These are phyloP conservation scores for Nymphaea thermarum DNA, from an alignment of 164 flowering plant species.

Conservation along the genomic window DNA sequence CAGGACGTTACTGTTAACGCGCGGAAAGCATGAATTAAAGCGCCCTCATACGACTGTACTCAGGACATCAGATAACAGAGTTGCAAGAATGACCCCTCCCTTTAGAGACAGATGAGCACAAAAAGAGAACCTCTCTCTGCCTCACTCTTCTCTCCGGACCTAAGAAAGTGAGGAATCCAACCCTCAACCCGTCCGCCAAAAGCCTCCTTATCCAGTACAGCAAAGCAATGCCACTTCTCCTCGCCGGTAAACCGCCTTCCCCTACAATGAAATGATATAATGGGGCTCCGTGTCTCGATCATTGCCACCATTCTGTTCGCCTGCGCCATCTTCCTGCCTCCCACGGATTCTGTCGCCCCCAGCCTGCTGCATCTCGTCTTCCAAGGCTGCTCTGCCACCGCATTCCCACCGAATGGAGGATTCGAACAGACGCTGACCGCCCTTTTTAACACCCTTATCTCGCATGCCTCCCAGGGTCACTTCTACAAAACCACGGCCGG, in stretches of 20 bases:
- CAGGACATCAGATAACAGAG: too few relatives aligned
- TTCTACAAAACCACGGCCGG: conserved; percentile 65
- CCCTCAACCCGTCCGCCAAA: too few relatives aligned
- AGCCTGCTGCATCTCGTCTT: conserved; percentile 47
- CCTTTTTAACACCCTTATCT: conserved; percentile 43
- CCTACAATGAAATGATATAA: neutral
- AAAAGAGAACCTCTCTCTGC: too few relatives aligned
- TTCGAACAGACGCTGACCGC: conserved; percentile 59
- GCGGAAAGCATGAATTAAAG: too few relatives aligned
- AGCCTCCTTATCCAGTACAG: too few relatives aligned
- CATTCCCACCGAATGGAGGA: conserved; percentile 37
- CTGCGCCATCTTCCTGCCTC: neutral
- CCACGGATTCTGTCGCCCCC: conserved; percentile 13
- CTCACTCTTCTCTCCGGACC: too few relatives aligned
- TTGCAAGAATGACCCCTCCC: too few relatives aligned
- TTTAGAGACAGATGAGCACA: too few relatives aligned
- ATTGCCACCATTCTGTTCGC: neutral
- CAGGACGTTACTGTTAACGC: too few relatives aligned
- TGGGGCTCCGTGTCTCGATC: neutral
- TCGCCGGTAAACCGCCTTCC: neutral
- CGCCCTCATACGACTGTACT: too few relatives aligned
- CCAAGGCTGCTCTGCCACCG: conserved; percentile 78
- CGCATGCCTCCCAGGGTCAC: conserved; percentile 54
- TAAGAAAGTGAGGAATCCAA: too few relatives aligned
- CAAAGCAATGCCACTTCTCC: too few relatives aligned